Conservation (phyloP, 768 basidiomycete species). For the Leccinellum albellum region DNA sequence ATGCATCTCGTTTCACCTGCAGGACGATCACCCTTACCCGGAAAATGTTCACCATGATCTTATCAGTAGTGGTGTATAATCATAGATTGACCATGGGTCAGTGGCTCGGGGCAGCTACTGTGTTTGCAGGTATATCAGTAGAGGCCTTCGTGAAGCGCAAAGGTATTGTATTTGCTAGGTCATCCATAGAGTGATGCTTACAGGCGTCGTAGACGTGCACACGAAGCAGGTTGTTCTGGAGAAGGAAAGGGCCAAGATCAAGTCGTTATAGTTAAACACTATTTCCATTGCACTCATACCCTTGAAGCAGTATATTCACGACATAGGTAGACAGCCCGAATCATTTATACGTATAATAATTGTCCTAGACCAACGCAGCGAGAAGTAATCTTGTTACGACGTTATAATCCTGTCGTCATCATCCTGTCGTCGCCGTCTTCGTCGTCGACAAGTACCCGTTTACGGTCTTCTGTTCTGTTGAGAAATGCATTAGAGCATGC, state of each 20-base stretch:
- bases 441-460: conserved; percentile 36
- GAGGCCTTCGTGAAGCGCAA: conserved; percentile 90
- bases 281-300: conserved; percentile 12
- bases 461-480: conserved; percentile 41
- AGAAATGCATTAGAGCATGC: not conserved
- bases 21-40: conserved; percentile 95
- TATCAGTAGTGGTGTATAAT: conserved; percentile 89
- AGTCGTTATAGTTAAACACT: conserved; percentile 52
- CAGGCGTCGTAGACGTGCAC: conserved; percentile 59
- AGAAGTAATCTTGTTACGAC: not conserved
- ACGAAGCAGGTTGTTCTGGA: conserved; percentile 76
- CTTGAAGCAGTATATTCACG: conserved; percentile 12
- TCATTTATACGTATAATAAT: conserved; percentile 27
- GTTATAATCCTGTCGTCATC: conserved; percentile 32
- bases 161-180: conserved; percentile 44
- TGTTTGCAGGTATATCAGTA: conserved; percentile 93
- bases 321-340: conserved; percentile 10
- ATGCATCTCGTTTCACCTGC: conserved; percentile 10
- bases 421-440: conserved; percentile 33
- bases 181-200: conserved; percentile 2
- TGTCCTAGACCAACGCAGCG: conserved; percentile 5
- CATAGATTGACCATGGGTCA: conserved; percentile 82
- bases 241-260: conserved; percentile 81
- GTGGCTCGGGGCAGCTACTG: conserved; percentile 88
- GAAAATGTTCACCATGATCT: conserved; percentile 96